Conservation (phyloP, 2,329 filamentous ascomycete genomes). For the Colletotrichum trifolii region DNA sequence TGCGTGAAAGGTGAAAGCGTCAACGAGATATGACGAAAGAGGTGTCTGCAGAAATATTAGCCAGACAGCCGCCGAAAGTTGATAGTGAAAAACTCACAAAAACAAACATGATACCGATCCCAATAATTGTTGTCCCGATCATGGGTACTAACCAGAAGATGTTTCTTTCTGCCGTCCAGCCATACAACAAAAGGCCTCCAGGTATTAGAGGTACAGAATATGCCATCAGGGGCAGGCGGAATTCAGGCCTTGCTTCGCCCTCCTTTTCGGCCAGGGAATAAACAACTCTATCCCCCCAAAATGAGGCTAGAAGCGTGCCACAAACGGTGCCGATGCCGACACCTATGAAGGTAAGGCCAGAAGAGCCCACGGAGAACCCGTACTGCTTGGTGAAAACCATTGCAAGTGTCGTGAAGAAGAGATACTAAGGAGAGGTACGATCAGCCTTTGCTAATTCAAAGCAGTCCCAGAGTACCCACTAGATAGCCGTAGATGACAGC, state of each 20-base stretch:
- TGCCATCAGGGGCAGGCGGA: constrained; percentile 39
- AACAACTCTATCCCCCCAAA: constrained; percentile 31
- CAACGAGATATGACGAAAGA: constrained; percentile 60
- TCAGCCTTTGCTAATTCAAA: neutral
- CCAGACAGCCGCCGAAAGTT: neutral
- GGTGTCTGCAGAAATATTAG: constrained; percentile 4
- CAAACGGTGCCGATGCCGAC: constrained; percentile 49
- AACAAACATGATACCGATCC: constrained; percentile 46
- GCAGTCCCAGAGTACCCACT: neutral
- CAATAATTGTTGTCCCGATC: constrained; percentile 61
- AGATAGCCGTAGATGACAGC: constrained; percentile 50
- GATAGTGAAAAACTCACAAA: constrained; percentile 1
- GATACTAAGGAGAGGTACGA: constrained; percentile 50
- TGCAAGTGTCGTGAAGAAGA: constrained; percentile 54
- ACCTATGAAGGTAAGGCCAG: constrained; percentile 61
- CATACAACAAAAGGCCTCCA: constrained; percentile 41
- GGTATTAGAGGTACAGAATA: constrained; percentile 42
- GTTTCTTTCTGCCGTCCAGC: constrained; percentile 55
- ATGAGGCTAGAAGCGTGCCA: constrained; percentile 42
- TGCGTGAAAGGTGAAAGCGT: constrained; percentile 66
- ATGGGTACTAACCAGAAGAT: constrained; percentile 70
- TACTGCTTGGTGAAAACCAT: constrained; percentile 50
- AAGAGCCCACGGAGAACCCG: constrained; percentile 41
- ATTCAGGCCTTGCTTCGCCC: constrained; percentile 37
- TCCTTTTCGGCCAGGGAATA: constrained; percentile 29